Conservation (phyloP, 2,329 filamentous ascomycete species). For the Cladophialophora bantiana region DNA sequence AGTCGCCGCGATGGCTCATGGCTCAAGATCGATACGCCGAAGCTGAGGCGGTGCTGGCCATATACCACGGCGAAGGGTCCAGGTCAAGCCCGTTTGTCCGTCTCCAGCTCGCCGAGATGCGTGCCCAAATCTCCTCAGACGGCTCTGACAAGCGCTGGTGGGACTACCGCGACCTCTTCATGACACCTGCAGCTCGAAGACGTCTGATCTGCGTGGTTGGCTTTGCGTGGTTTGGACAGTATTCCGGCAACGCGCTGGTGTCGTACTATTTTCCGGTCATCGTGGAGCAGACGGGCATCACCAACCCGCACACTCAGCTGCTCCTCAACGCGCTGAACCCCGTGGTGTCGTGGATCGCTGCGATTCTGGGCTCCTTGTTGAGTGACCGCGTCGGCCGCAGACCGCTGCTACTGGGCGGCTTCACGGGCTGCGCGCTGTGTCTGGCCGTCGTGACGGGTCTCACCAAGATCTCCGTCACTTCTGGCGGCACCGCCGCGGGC, state of each 20-base stretch:
- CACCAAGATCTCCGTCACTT: conserved; percentile 1
- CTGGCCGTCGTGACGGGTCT: background rate
- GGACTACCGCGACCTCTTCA: conserved; percentile 61
- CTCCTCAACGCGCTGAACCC: conserved; percentile 10
- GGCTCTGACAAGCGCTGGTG: conserved; percentile 43
- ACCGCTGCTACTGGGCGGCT: background rate
- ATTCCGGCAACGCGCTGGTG: conserved; percentile 45
- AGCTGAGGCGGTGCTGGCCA: conserved; percentile 61
- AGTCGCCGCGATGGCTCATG: conserved; percentile 67
- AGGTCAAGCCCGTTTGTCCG: conserved; percentile 41
- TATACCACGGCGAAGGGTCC: conserved; percentile 63
- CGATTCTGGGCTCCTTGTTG: background rate
- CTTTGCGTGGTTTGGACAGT: conserved; percentile 47
- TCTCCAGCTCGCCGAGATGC: conserved; percentile 44
- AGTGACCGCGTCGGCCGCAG: background rate
- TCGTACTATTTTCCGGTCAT: conserved; percentile 20
- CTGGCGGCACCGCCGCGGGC: background rate
- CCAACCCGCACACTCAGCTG: conserved; percentile 8
- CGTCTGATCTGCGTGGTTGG: conserved; percentile 54
- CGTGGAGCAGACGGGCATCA: conserved; percentile 12
- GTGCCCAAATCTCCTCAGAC: conserved; percentile 34
- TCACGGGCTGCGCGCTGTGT: background rate
- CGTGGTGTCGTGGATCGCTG: conserved; percentile 5
- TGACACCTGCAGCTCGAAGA: conserved; percentile 54
- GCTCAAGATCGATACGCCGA: conserved; percentile 64